Evolutionary conservation across 2,329 filamentous ascomycete species (phyloP).

Genomic region (Colletotrichum orbiculare): DNA sequence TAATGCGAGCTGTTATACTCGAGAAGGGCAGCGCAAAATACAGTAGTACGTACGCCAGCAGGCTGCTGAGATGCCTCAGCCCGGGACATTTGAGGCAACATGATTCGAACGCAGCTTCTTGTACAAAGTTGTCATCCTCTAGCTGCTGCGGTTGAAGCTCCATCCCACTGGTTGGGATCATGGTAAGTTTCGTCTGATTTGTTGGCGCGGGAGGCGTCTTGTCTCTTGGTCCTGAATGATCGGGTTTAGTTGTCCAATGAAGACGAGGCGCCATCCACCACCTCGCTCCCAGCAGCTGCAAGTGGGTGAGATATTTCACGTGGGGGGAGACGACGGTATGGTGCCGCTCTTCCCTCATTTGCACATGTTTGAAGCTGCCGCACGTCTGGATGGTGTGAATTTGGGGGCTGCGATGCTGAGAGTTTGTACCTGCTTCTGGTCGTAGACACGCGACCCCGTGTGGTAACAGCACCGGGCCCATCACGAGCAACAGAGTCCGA

Average conservation of each 20-base stretch:
- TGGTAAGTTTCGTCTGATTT: conserved; percentile 34
- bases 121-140: not conserved
- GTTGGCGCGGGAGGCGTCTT: conserved; percentile 28
- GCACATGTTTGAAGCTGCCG: conserved; percentile 22
- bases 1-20: conserved; percentile 1
- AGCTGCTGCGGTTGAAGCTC: conserved; percentile 21
- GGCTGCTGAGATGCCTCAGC: conserved; percentile 8
- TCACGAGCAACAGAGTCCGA: conserved; percentile 25
- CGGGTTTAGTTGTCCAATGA: conserved; percentile 21
- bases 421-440: conserved; percentile 35
- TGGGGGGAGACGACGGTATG: conserved; percentile 16
- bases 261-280: conserved; percentile 4
- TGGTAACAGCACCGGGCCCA: conserved; percentile 17
- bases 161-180: conserved; percentile 20
- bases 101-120: conserved; percentile 28
- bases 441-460: conserved; percentile 33
- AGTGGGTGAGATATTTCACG: conserved; percentile 17
- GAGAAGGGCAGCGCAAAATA: not conserved
- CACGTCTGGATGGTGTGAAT: not conserved
- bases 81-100: conserved; percentile 23
- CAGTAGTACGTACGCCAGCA: not conserved
- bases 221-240: conserved; percentile 14
- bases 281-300: not conserved
- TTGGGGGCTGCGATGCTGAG: conserved; percentile 26
- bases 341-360: not conserved